phyloP scores from a whole-genome alignment of 2,329 filamentous ascomycete species.

The Byssothecium circinans region DNA sequence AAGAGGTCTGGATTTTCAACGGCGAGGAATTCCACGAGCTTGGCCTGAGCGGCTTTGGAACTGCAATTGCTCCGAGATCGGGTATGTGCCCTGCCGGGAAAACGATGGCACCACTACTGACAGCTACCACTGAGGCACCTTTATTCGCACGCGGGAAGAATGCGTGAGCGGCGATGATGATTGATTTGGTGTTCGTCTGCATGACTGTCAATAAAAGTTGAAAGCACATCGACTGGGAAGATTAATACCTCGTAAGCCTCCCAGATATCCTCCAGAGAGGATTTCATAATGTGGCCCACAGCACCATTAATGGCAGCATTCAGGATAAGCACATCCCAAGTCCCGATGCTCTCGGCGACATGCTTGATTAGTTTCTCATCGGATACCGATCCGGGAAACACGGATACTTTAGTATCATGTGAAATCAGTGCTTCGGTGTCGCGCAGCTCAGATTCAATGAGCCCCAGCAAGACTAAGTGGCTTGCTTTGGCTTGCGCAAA shows the following conservation, averaged over 20 bases:
- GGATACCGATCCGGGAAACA: constrained; percentile 10
- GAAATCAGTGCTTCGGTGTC: constrained; percentile 5
- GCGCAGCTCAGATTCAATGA: constrained; percentile 17
- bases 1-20: constrained; percentile 41
- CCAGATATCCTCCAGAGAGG: constrained; percentile 19
- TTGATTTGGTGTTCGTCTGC: constrained; percentile 21
- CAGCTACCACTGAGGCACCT: constrained; percentile 4
- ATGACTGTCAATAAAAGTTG: not conserved
- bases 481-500: constrained; percentile 48
- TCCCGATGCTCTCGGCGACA: constrained; percentile 11
- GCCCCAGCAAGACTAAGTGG: constrained; percentile 46
- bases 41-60: constrained; percentile 36
- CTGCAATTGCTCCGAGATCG: not conserved
- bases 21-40: constrained; percentile 35
- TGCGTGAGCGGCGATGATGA: constrained; percentile 15
- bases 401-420: not conserved
- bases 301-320: constrained; percentile 17
- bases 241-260: constrained; percentile 16
- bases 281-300: constrained; percentile 2
- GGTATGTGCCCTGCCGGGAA: not conserved
- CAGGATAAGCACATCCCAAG: constrained; percentile 22
- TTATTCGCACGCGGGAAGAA: constrained; percentile 18
- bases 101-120: not conserved
- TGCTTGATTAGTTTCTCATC: constrained; percentile 12
- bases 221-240: not conserved